Base-by-base conservation (phyloP, 257 asterid species). In the Verbascum thapsus region DNA sequence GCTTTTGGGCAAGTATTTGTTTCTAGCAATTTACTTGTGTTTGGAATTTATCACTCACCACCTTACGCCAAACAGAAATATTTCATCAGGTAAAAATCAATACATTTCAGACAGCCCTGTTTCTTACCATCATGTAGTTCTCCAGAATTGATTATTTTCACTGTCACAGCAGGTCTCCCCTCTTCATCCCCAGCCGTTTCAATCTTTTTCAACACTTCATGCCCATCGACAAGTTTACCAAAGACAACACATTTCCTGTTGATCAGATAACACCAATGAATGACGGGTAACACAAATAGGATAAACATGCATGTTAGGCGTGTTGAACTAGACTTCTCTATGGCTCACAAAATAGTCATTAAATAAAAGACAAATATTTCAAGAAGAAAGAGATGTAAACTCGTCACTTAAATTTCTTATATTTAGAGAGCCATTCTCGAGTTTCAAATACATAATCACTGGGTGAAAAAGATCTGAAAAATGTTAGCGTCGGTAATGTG, bases 171-270 rank as follows among this genome's bases (percentile, higher is more conserved):
- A 64, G 97, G 97, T 61, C 77, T 81, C 17, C 97, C 99, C 45
- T 82, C 91, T 56, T 82, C 96, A 73, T 81, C 90, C 53, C 95
- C 99, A 48, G 78, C 89, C 74, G 79, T 68, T 76, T 94, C 99
- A 52, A 94, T 94, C 85, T 87, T 94, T 75, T 84, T 87, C 79
- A 94, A 73, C 73, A 90, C 78, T 39, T 81, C 96, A 62, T 72
- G 77, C 19, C 99, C 99, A 57, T 82, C 81, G 49, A 94, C 83
- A 77, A 94, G 97, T 74, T 85, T 90, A 61, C 99, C 99, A 23
- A 94, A 94, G 57, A 94, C 98, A 5, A 85, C 61, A 45, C 73
- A 78, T 81, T 94, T 90, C 86, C 99, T 94, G 91, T 75, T 43
- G 53, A 75, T 53, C 58, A 64, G 49, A 41, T 51, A 61, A 67